Evolutionary conservation across 1,139 yeast species (phyloP).

Genomic region (Geotrichum siamense): DNA sequence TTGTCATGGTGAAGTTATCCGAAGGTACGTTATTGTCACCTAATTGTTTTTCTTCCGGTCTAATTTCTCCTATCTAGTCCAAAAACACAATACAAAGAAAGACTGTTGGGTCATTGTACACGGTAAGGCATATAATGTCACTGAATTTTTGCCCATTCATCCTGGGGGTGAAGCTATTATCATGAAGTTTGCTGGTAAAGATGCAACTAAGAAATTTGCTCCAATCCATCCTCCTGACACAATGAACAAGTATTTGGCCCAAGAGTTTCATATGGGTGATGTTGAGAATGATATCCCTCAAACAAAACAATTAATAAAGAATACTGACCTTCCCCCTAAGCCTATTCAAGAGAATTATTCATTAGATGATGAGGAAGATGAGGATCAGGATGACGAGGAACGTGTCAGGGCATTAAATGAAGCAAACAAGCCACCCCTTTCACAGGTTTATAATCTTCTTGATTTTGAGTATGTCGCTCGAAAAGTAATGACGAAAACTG

Average conservation of each 20-base stretch:
- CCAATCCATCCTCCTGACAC: conserved; percentile 85
- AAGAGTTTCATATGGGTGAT: conserved; percentile 41
- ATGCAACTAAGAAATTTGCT: conserved; percentile 79
- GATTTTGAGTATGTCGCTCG: conserved; percentile 86
- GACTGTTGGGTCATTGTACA: conserved; percentile 89
- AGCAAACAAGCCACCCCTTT: conserved; percentile 54
- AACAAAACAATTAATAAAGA: not conserved
- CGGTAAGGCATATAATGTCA: conserved; percentile 76
- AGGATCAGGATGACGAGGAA: conserved; percentile 32
- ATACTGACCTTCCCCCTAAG: conserved; percentile 1
- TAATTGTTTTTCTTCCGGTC: not conserved
- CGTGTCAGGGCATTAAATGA: conserved; percentile 32
- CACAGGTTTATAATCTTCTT: conserved; percentile 60
- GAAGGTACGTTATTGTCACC: not conserved
- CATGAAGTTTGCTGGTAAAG: conserved; percentile 76
- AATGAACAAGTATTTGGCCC: conserved; percentile 46
- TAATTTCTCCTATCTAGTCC: conserved; percentile 48
- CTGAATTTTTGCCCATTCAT: conserved; percentile 69
- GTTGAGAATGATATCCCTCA: conserved; percentile 9
- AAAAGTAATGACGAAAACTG: conserved; percentile 63
- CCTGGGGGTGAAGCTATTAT: conserved; percentile 85
- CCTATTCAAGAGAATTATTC: conserved; percentile 9
- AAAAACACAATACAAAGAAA: conserved; percentile 51
- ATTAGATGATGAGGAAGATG: conserved; percentile 20
- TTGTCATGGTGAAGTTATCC: not conserved